Evolutionary conservation across 2,329 filamentous ascomycete genomes (phyloP), one percentile per base, ranked within the genome.

Genomic region (Talaromyces sp.): DNA sequence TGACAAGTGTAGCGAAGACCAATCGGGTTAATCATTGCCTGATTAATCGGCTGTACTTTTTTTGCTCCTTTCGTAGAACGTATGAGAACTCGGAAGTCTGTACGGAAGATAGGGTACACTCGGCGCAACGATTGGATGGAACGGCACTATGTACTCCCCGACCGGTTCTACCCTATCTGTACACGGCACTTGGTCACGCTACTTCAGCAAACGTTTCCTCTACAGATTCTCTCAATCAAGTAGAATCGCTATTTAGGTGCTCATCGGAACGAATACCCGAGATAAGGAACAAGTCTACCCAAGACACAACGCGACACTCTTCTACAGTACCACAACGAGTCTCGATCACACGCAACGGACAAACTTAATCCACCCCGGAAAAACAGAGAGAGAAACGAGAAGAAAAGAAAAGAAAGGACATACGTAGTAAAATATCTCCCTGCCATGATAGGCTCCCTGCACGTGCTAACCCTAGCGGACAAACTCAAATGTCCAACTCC

Each of bases 81-180:
- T 31, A 31, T 31, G 27, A 31, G 27, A 8, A 6, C 6, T 27
- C 8, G 27, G 5, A 6, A 31, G 27, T 31, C 27, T 31, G 22
- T 31, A 31, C 27, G 25, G 35, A 35, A 54, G 50, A 54, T 59
- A 59, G 39, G 56, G 52, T 56, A 56, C 52, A 37, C 10, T 15
- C 52, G 52, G 52, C 33, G 7, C 9, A 56, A 22, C n/a, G n/a
- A 37, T 56, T 56, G 52, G 52, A 15, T 37, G n/a, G 50, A n/a
- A 33, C 17, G 27, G 27, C 49, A 33, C 15, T 52, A 13, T 10
- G 27, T 33, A 17, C n/a, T n/a, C 54, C 22, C 4, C 9, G 19
- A 22, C 56, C 56, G 56, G 31, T 2, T 59, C 56, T 59, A 59
- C 56, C 56, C 56, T 59, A 59, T 59, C 54, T 57, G 15, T 25